These are phyloP conservation scores for Malassezia cuniculi DNA, from an alignment of 1,284 basidiomycete species.

Conservation along the genomic window DNA sequence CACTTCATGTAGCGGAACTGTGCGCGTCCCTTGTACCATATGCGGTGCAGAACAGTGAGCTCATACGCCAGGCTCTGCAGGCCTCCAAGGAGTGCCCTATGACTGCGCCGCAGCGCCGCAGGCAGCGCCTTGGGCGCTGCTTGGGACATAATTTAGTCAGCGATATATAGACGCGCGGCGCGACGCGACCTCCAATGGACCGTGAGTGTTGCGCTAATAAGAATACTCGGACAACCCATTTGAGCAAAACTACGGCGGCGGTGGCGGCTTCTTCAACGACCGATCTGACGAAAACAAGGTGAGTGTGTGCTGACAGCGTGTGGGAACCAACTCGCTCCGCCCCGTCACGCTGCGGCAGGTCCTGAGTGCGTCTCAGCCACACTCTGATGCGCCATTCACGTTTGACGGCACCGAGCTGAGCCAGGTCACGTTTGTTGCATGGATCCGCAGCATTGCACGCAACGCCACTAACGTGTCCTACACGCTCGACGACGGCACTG, in stretches of 20 bases:
- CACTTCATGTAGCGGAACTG: constrained; percentile 14
- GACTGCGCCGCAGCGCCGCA: background rate
- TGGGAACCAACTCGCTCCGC: constrained; percentile 50
- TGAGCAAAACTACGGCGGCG: constrained; percentile 11
- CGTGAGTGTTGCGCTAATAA: constrained; percentile 3
- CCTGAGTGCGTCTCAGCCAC: constrained; percentile 61
- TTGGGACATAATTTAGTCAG: no score
- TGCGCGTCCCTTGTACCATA: constrained; percentile 11
- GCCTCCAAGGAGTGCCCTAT: background rate
- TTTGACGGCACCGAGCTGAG: constrained; percentile 69
- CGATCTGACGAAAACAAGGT: constrained; percentile 6
- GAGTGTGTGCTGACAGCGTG: constrained; percentile 14
- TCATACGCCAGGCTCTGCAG: constrained; percentile 6
- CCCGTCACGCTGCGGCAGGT: constrained; percentile 78
- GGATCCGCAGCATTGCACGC: constrained; percentile 58
- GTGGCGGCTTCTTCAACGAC: constrained; percentile 23
- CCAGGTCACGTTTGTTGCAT: constrained; percentile 64
- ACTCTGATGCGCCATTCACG: constrained; percentile 74
- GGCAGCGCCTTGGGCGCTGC: background rate
- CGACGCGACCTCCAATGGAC: constrained; percentile 14
- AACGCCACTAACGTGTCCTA: constrained; percentile 74
- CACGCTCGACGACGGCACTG: constrained; percentile 76
- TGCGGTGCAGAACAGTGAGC: constrained; percentile 5
- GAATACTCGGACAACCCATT: constrained; percentile 11
- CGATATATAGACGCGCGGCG: constrained; percentile 7